Base-by-base conservation (phyloP, 2,329 filamentous ascomycete genomes). In the Cytospora piceicola region DNA sequence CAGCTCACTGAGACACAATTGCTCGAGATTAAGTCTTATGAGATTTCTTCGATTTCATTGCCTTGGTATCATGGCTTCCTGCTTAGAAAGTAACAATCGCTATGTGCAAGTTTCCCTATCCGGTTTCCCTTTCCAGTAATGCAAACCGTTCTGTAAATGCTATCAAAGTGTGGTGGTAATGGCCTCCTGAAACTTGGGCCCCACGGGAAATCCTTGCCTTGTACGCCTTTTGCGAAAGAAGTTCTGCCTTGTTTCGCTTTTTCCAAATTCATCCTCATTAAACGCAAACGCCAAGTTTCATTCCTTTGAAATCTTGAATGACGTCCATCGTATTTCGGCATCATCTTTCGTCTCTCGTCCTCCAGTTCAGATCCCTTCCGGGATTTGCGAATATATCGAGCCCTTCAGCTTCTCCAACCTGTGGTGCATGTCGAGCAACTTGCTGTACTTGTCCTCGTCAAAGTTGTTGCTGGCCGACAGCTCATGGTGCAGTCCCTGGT, bases 361-460 rank as follows among this genome's bases (percentile, higher is more conserved):
- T 57, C 36, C 52, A 22, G 67, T 24, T 56, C 7, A 72, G 77
- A 72, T 73, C 79, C 73, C 64, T 82, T 79, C 69, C 75, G 76
- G 63, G 24, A 68, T 65, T 59, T 68, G 63, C 32, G 63, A 52
- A 70, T 86, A 83, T 54, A 90, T 89, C 65, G 86, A 81, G 69
- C 74, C 77, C 79, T 89, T 89, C 82, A 89, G 82, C n/a, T 70
- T 69, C 69, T 82, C 78, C 57, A 90, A 75, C 39, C 81, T 78
- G 32, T 80, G 76, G 64, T 84, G 82, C 85, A 89, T 85, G 17
- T 83, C 80, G 34, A 83, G 71, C 55, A 89, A 73, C 57, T 83
- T 74, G 7, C 77, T 76, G 60, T 89, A 74, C 72, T 85, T 82
- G 20, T 82, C 78, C 65, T 81, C 77, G 0, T 82, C 80, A 3